phyloP scores from a whole-genome alignment of 2,329 filamentous ascomycete genomes.

The Pseudopithomyces chartarum region DNA sequence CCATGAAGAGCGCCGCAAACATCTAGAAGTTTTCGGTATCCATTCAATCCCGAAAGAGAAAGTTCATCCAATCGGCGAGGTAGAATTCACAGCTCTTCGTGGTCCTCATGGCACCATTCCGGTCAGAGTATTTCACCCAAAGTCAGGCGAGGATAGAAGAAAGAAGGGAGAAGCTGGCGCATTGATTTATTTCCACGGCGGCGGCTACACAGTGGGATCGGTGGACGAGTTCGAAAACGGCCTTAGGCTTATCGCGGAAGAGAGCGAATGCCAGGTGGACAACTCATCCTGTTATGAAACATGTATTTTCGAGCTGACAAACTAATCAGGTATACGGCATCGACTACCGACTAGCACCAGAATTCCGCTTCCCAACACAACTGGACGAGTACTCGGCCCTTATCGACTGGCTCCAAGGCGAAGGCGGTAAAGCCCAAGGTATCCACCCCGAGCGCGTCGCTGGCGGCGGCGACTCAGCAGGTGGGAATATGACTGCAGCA shows the following conservation, averaged over 20 bases:
- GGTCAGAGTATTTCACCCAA: constrained; percentile 39
- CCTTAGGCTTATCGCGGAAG: constrained; percentile 18
- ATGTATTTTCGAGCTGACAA: constrained; percentile 19
- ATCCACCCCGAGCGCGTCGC: constrained; percentile 33
- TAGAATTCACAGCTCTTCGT: constrained; percentile 40
- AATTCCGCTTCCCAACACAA: constrained; percentile 38
- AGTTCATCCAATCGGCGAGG: constrained; percentile 30
- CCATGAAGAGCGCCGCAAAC: constrained; percentile 25
- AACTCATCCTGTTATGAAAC: constrained; percentile 25
- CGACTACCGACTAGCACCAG: constrained; percentile 44
- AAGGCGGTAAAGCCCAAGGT: constrained; percentile 27
- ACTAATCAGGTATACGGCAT: constrained; percentile 33
- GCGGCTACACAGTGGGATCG: constrained; percentile 46
- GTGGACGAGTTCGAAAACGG: constrained; percentile 48
- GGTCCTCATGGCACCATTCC: constrained; percentile 43
- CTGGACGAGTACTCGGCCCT: constrained; percentile 42
- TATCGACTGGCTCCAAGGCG: constrained; percentile 31
- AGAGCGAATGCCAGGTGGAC: constrained; percentile 1
- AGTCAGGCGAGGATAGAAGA: constrained; percentile 14
- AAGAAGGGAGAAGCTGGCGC: constrained; percentile 24
- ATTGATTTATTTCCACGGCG: constrained; percentile 47
- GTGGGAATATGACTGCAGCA: constrained; percentile 46
- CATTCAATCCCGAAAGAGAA: constrained; percentile 28
- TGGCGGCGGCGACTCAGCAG: constrained; percentile 42
- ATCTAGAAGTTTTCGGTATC: constrained; percentile 39